Evolutionary conservation across 495 filamentous ascomycete species (phyloP), one percentile per base, ranked within the genome.

Genomic region (Hypoxylon fragiforme): DNA sequence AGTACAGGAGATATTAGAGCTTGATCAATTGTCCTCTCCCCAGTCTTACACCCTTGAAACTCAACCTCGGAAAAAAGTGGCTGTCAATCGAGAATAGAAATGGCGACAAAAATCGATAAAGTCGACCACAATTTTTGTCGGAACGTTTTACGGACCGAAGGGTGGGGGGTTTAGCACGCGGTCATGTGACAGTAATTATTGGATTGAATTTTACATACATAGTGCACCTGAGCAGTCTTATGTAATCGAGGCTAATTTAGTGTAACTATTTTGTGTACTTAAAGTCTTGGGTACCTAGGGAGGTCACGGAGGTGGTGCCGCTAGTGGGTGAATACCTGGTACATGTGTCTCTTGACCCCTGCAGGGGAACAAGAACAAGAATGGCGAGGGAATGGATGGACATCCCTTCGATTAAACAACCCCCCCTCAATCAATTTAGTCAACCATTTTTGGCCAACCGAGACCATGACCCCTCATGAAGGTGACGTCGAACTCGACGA

Each of bases 91-190:
- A 44, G 38, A 19, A 30, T 15, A 22, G 20, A 9, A 31, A 16
- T 45, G n/a, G 18, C 22, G 16, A 14, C 43, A 39, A 32, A 56
- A 41, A 46, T 41, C 24, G 24, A 9, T 9, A 28, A 28, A 28
- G 24, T 28, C 18, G n/a, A n/a, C n/a, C n/a, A n/a, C n/a, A 55
- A 47, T 42, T 51, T 61, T 56, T 35, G 51, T 61, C 57, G 57
- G 57, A 61, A 26, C 8, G 18, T 56, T 50, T 34, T 7, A 34
- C 52, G 51, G 51, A 12, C 57, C 57, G 57, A n/a, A n/a, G n/a
- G n/a, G n/a, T n/a, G n/a, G n/a, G n/a, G n/a, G n/a, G n/a, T n/a
- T n/a, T n/a, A n/a, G n/a, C 14, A 36, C 20, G 20, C 1, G 1
- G 44, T 60, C 56, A 53, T 34, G 56, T 53, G 49, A 47, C 15